Percentiles rank a stretch among this genome's conserved stretches.
These are phyloP conservation scores for Tulasnella sp. DNA, from an alignment of 768 basidiomycete species.

Conservation along the genomic window DNA sequence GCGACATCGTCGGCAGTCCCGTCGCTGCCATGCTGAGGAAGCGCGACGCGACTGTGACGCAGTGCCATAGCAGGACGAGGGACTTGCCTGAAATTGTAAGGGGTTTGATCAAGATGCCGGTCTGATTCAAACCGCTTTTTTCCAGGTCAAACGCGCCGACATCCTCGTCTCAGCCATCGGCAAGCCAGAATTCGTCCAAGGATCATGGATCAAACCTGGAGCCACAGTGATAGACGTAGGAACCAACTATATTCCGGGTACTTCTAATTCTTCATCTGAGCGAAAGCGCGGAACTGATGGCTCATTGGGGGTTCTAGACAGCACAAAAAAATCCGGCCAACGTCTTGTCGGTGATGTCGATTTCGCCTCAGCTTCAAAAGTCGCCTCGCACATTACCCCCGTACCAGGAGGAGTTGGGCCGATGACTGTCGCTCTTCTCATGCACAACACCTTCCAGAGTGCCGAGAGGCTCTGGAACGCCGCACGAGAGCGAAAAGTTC, in stretches of 20 bases:
- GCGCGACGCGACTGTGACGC: slow-evolving; percentile 92
- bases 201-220: slow-evolving; percentile 92
- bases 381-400: slow-evolving; percentile 90
- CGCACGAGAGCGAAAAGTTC: slow-evolving; percentile 60
- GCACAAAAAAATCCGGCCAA: slow-evolving; percentile 89
- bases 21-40: slow-evolving; percentile 86
- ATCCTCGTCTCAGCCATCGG: slow-evolving; percentile 97
- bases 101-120: background rate
- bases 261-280: background rate
- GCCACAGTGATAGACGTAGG: slow-evolving; percentile 97
- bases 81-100: slow-evolving; percentile 74
- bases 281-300: background rate
- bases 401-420: slow-evolving; percentile 99
- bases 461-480: slow-evolving; percentile 78
- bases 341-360: slow-evolving; percentile 96
- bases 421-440: slow-evolving; percentile 99
- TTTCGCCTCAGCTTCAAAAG: slow-evolving; percentile 64
- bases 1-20: slow-evolving; percentile 96
- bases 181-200: slow-evolving; percentile 82
- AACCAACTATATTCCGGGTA: slow-evolving; percentile 91
- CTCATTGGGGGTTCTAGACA: slow-evolving; percentile 48
- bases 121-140: background rate
- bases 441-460: slow-evolving; percentile 86
- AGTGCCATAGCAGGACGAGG: slow-evolving; percentile 90
- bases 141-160: slow-evolving; percentile 78